Base-by-base conservation (phyloP, 2,329 filamentous ascomycete species). In the Geosmithia flava region DNA sequence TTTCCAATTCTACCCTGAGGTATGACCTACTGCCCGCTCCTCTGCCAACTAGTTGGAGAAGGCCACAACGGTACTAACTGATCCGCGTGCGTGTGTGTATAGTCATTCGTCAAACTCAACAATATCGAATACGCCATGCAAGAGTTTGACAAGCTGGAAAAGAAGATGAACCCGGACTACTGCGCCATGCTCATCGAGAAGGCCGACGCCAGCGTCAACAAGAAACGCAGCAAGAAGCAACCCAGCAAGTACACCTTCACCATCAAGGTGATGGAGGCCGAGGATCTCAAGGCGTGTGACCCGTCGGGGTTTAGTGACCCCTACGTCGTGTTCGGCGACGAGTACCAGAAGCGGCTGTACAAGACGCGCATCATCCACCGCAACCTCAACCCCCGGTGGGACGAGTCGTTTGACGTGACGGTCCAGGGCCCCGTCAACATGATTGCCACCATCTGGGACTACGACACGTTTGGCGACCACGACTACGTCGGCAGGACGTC, bases 91-190 rank as follows among this genome's bases (percentile, higher is more conserved):
- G 17, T 20, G 11, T 20, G 8, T 44, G 19, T 19, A 42, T 55
- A 95, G 87, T 96, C 90, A 5, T 85, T 98, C 57, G 89, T 98
- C 52, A 98, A 97, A 66, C 77, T 98, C 55, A 98, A 98, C 72
- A 95, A 98, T 59, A 83, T 98, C 54, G 91, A 96, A 66, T 97
- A 88, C 65, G 91, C 90, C 5, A 89, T 95, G 68, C 78, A 89
- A 49, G 87, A 95, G 59, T 75, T 98, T 47, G 93, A 98, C 62
- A 88, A 86, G 63, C 74, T 98, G 7, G 91, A 97, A 62, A 83
- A 79, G 59, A 80, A 83, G 50, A 87, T 97, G 72, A 90, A 96
- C 57, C 89, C 95, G 13, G 93, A 98, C 61, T 84, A 78, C 11
- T 96, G 89, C 59, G 90, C 90, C 3, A 82, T 85, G 47, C 80